Evolutionary conservation across 1,139 yeast genomes (phyloP).

Genomic region (Geotrichum carabidarum): DNA sequence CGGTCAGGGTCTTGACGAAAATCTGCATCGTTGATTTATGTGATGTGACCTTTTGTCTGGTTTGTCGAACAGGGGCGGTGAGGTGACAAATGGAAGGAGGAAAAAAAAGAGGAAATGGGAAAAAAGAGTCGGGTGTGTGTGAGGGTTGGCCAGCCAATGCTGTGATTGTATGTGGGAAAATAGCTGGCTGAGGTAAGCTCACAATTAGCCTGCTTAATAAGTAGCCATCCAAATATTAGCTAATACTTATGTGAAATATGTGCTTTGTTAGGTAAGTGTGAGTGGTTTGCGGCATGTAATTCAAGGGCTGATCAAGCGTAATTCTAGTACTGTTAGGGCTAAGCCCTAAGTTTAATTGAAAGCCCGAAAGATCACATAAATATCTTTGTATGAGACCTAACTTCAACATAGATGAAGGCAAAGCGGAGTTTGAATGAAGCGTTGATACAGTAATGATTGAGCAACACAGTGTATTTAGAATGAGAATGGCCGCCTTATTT

Average conservation of each 20-base stretch:
- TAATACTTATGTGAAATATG: not conserved
- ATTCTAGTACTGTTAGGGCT: not conserved
- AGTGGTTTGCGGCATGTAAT: not conserved
- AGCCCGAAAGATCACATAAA: no score
- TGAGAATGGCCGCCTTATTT: no score
- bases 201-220: not conserved
- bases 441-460: no score
- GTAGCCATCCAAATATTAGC: no score
- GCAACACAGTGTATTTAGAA: no score
- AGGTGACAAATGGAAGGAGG: conserved; percentile 10
- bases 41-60: conserved; percentile 11
- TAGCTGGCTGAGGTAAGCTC: not conserved
- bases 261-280: not conserved
- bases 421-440: no score
- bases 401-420: no score
- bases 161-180: not conserved
- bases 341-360: conserved; percentile 1
- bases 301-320: not conserved
- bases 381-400: no score
- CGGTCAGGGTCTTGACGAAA: conserved; percentile 34
- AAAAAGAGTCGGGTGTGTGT: conserved; percentile 4
- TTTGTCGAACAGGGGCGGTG: conserved; percentile 18
- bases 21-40: conserved; percentile 19
- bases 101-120: conserved; percentile 6
- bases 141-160: no score